Conservation (phyloP, 1,284 basidiomycete species). For the Ceratobasidium theobromae region DNA sequence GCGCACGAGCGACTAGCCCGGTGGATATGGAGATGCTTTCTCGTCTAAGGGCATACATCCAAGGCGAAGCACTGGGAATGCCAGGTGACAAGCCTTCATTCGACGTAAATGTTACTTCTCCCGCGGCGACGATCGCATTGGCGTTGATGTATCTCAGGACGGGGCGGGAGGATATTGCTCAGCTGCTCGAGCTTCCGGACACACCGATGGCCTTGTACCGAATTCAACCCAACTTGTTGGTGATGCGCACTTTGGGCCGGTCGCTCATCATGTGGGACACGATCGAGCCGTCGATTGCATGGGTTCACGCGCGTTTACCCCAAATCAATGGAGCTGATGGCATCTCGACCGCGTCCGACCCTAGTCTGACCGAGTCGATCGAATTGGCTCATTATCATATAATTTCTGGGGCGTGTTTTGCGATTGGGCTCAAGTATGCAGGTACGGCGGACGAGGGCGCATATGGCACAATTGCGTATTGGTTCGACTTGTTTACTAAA, state of each 20-base stretch:
- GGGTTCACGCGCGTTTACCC: conserved; percentile 80
- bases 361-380: conserved; percentile 67
- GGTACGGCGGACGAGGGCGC: conserved; percentile 88
- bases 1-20: conserved; percentile 56
- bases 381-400: conserved; percentile 90
- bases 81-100: conserved; percentile 50
- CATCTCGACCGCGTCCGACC: conserved; percentile 54
- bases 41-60: conserved; percentile 67
- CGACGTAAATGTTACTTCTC: conserved; percentile 84
- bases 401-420: conserved; percentile 87
- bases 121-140: conserved; percentile 86
- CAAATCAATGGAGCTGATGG: conserved; percentile 55
- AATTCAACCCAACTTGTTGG: conserved; percentile 84
- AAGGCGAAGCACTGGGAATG: conserved; percentile 55
- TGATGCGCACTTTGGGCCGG: conserved; percentile 77
- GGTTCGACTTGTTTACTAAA: conserved; percentile 74
- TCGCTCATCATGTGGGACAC: conserved; percentile 87
- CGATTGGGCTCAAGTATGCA: conserved; percentile 88
- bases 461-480: conserved; percentile 75
- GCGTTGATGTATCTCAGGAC: conserved; percentile 92
- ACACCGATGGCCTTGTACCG: conserved; percentile 76
- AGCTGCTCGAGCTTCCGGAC: conserved; percentile 80
- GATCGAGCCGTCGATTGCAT: conserved; percentile 70
- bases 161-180: conserved; percentile 79
- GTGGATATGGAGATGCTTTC: conserved; percentile 72